Conservation (phyloP, 345 rosid species). For the Nasturtium officinale region DNA sequence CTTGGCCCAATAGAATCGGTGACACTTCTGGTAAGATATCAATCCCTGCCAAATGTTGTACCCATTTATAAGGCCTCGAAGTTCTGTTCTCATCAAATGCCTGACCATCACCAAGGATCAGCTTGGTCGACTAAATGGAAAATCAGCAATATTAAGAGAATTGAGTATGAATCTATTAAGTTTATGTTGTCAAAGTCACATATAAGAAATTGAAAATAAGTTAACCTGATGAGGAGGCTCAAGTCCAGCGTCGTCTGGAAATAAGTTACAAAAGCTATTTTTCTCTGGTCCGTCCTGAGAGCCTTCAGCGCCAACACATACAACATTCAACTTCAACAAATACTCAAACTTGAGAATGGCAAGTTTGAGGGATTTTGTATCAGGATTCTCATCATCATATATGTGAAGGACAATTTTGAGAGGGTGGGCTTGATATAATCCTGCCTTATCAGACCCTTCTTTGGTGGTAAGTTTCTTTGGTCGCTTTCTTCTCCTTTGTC, state of each 20-base stretch:
- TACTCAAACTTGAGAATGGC: constrained; percentile 78
- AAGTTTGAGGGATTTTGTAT: constrained; percentile 68
- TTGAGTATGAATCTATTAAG: constrained; percentile 18
- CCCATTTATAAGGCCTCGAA: constrained; percentile 92
- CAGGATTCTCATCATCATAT: constrained; percentile 67
- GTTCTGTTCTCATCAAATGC: constrained; percentile 69
- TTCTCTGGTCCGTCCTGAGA: constrained; percentile 67
- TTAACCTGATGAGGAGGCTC: constrained; percentile 93
- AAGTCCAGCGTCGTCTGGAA: constrained; percentile 79
- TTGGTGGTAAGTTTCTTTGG: constrained; percentile 59
- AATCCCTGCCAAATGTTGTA: constrained; percentile 92
- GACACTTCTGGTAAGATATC: constrained; percentile 90
- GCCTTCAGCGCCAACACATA: constrained; percentile 80
- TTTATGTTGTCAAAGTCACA: neutral
- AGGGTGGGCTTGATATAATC: constrained; percentile 77
- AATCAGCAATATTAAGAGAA: constrained; percentile 25
- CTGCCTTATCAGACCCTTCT: constrained; percentile 70
- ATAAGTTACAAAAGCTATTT: constrained; percentile 85
- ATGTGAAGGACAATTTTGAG: constrained; percentile 70
- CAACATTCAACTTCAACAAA: constrained; percentile 75
- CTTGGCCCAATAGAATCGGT: constrained; percentile 59
- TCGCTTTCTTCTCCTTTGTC: constrained; percentile 86
- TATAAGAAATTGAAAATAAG: constrained; percentile 16
- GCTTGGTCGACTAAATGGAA: constrained; percentile 73
- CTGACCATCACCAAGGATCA: constrained; percentile 59